These are phyloP conservation scores for Lentinus polychrous DNA, from an alignment of 1,284 basidiomycete species.

Conservation along the genomic window DNA sequence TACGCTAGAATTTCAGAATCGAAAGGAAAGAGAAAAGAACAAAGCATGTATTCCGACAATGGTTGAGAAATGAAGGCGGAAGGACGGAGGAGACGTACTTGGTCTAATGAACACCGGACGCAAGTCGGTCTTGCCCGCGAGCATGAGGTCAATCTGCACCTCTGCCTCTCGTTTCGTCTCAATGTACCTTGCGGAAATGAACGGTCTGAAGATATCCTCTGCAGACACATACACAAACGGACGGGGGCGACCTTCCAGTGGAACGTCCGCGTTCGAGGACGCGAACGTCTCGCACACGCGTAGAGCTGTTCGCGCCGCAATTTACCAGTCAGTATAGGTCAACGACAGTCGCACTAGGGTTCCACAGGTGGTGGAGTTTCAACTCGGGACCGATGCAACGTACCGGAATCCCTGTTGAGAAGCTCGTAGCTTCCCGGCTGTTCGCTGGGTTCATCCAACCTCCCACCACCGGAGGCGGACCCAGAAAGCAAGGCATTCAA, in stretches of 20 bases:
- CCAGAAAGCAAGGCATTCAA: constrained; percentile 38
- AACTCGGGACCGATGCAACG: constrained; percentile 21
- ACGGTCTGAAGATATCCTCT: constrained; percentile 85
- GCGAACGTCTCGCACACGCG: constrained; percentile 71
- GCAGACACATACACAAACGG: constrained; percentile 94
- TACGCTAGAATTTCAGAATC: neutral
- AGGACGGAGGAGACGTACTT: constrained; percentile 50
- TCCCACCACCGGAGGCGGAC: constrained; percentile 33
- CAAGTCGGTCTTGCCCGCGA: constrained; percentile 35
- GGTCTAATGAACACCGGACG: constrained; percentile 79
- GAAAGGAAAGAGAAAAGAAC: constrained; percentile 1
- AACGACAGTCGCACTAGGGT: constrained; percentile 2
- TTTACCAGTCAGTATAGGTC: constrained; percentile 5
- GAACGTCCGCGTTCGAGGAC: constrained; percentile 28
- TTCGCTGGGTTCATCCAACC: constrained; percentile 42
- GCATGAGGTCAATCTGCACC: constrained; percentile 48
- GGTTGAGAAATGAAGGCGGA: neutral
- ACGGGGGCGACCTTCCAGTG: constrained; percentile 32
- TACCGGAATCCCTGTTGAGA: constrained; percentile 89
- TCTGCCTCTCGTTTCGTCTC: constrained; percentile 90
- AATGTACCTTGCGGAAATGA: constrained; percentile 83
- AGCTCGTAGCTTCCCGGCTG: constrained; percentile 58
- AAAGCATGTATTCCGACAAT: neutral
- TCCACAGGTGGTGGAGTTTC: constrained; percentile 2
- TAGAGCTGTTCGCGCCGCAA: constrained; percentile 42